phyloP scores from a whole-genome alignment of 2,329 filamentous ascomycete genomes.

The Paracoccidioides lutzii region DNA sequence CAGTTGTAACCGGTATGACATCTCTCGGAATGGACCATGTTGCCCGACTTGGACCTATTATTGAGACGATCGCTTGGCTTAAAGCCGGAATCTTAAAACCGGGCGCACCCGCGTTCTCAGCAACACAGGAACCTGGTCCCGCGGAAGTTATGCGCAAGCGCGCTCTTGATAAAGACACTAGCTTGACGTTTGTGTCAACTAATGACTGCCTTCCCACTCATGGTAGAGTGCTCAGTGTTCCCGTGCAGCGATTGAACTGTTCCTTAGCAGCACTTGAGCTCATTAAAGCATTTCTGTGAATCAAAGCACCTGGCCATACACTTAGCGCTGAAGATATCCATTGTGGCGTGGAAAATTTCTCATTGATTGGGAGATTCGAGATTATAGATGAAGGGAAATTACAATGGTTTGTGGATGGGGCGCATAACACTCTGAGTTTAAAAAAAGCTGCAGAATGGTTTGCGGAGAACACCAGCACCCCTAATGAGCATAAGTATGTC shows the following conservation, averaged over 20 bases:
- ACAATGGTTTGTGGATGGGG: constrained; percentile 32
- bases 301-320: constrained; percentile 10
- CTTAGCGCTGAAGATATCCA: constrained; percentile 15
- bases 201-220: constrained; percentile 10
- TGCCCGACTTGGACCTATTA: constrained; percentile 46
- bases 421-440: constrained; percentile 33
- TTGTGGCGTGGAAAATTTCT: constrained; percentile 16
- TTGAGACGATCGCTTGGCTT: constrained; percentile 59
- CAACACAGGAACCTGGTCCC: constrained; percentile 39
- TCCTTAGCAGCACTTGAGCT: constrained; percentile 21
- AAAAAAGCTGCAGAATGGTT: constrained; percentile 28
- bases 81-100: constrained; percentile 59
- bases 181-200: constrained; percentile 31
- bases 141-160: constrained; percentile 37
- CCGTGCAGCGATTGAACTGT: constrained; percentile 22
- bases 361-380: constrained; percentile 26
- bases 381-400: constrained; percentile 13
- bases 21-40: constrained; percentile 60
- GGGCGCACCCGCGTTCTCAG: constrained; percentile 45
- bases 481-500: constrained; percentile 7
- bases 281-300: constrained; percentile 15
- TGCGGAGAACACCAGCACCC: constrained; percentile 10
- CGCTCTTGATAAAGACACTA: constrained; percentile 41
- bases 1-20: constrained; percentile 48
- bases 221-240: constrained; percentile 13